Evolutionary conservation across 345 rosid genomes (phyloP), one percentile per base, ranked within the genome.

Genomic region (Pistacia integerrima): DNA sequence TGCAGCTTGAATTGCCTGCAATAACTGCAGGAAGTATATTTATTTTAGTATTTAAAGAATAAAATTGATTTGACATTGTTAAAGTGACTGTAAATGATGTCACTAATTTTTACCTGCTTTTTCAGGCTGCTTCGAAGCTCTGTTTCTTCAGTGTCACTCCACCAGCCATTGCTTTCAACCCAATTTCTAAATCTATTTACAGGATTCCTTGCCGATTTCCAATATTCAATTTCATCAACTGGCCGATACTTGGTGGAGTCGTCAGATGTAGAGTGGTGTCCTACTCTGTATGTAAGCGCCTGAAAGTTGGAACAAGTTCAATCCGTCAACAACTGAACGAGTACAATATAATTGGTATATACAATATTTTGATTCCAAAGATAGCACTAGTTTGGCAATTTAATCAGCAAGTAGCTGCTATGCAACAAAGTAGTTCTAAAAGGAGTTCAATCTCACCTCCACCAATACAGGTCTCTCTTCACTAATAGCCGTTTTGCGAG

Each of bases 251-350:
- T 93, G 69, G 98, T 90, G 11, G 98, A 93, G 69, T 93, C 98
- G 70, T 93, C 98, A 1, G 98, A 93, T 13, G 98, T 91, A 4
- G 98, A 93, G 83, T 93, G 96, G 74, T 91, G 93, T 49, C 96
- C 93, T 55, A 91, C 91, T 77, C 98, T 84, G 70, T 93, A 93
- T 3, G 96, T 89, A 55, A 93, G 80, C 3, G 87, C 82, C 97
- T 91, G 84, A 13, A 57, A 46, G 18, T 61, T 11, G 46, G 30
- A 17, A 51, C 33, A 36, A 51, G 67, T 52, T 18, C 48, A 52
- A 12, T 35, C 4, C 1, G n/a, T 54, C 16, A 54, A 54, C 57
- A 54, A 54, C 18, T 54, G 5, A 54, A 13, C 16, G 17, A 54
- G 18, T 54, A 16, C 57, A 41, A 41, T 5, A 8, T 41, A 8